Base-by-base conservation (phyloP, 2,329 filamentous ascomycete genomes). In the Exophiala oligosperma region DNA sequence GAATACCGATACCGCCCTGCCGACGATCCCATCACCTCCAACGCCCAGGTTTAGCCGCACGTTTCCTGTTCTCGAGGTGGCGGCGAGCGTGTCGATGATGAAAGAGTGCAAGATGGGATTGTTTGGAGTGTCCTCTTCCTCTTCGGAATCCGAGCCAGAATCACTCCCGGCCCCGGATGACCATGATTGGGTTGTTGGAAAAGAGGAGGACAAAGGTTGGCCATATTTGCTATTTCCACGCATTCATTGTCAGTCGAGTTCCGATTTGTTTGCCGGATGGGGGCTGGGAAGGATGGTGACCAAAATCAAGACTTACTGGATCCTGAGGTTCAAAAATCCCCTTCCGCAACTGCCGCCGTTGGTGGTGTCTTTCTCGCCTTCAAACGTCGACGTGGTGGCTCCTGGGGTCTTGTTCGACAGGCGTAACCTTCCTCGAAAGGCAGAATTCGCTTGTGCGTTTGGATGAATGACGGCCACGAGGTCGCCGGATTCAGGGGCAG, bases 381-480 rank as follows among this genome's bases (percentile, higher is more conserved):
- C 57, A 4, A 63, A 49, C 7, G 49, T 62, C 17, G 62, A 62
- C 21, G 38, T 52, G 17, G 59, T 61, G 3, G 54, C 51, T 28
- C 56, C 56, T 4, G 54, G 56, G 12, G 32, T 38, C 7, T 54
- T 56, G 40, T 65, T 65, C 5, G 60, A 63, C 14, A 65, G 43
- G 12, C 44, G 55, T 24, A 65, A 43, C n/a, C 59, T 44, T 3
- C 57, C 63, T 17, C 32, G 57, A 38, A 64, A 64, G 2, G 52
- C 52, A n/a, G 62, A 57, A 17, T 17, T 17, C 17, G 17, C 17
- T 14, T 59, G 54, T 37, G 62, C 35, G 14, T 50, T 53, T 2
- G 65, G 59, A 38, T 67, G 65, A 53, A 67, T 67, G 54, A 66
- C 59, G 17, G 65, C 65, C 9, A 67, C 52, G 21, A 65, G 58